Conservation (phyloP, 2,329 filamentous ascomycete species). For the Claviceps capensis region DNA sequence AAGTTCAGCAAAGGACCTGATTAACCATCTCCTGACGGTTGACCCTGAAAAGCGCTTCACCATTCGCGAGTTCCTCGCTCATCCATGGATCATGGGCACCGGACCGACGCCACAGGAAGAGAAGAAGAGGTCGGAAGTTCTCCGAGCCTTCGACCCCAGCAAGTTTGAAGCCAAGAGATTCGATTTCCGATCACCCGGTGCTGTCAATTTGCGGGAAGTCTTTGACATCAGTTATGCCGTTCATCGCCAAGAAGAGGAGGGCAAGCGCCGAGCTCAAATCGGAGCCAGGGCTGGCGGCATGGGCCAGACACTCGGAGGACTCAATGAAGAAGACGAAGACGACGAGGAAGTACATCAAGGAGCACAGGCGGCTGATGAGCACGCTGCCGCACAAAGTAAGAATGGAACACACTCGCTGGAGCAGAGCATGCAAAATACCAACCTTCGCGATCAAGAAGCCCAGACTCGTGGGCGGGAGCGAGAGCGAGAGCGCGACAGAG, state of each 20-base stretch:
- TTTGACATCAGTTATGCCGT: constrained; percentile 98
- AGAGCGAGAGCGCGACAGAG: constrained; percentile 21
- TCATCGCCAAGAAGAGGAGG: constrained; percentile 90
- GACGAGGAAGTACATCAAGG: constrained; percentile 25
- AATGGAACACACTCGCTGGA: constrained; percentile 56
- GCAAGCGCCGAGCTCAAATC: constrained; percentile 78
- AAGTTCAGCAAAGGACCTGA: constrained; percentile 83
- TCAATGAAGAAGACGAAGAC: constrained; percentile 52
- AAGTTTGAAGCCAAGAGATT: constrained; percentile 50
- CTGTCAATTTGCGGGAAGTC: constrained; percentile 88
- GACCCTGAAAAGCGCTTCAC: constrained; percentile 92
- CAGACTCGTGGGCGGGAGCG: constrained; percentile 20
- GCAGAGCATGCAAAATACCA: constrained; percentile 74
- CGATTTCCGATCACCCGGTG: constrained; percentile 92
- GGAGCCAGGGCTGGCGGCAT: constrained; percentile 56
- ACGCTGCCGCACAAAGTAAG: constrained; percentile 34
- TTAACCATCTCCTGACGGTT: constrained; percentile 84
- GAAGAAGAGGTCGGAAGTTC: constrained; percentile 34
- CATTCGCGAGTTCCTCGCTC: constrained; percentile 82
- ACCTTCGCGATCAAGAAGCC: constrained; percentile 42
- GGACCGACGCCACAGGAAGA: constrained; percentile 44
- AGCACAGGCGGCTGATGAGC: constrained; percentile 36
- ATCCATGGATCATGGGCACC: constrained; percentile 77
- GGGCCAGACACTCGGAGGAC: constrained; percentile 41
- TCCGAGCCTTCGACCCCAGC: constrained; percentile 43